These are phyloP conservation scores for Boletus coccyginus DNA, from an alignment of 768 basidiomycete species.

Conservation along the genomic window DNA sequence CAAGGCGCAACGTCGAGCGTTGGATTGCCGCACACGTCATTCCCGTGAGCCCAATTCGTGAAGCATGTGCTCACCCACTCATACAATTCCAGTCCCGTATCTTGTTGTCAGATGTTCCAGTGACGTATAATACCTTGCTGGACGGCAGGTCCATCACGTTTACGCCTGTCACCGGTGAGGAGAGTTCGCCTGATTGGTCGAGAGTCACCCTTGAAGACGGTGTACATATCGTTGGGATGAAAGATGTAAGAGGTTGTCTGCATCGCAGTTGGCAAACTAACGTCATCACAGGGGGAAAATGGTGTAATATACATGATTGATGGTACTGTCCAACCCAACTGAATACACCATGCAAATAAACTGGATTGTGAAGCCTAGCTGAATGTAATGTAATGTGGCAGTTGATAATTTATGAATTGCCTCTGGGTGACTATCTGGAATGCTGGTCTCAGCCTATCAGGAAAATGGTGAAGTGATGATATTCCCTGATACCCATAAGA, in stretches of 20 bases:
- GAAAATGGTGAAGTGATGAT: too few relatives aligned
- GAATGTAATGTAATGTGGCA: not conserved
- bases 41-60: conserved; percentile 48
- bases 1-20: conserved; percentile 65
- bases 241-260: conserved; percentile 46
- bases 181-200: conserved; percentile 52
- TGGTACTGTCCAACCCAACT: conserved; percentile 30
- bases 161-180: conserved; percentile 31
- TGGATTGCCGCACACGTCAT: conserved; percentile 87
- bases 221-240: conserved; percentile 54
- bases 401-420: not conserved
- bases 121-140: conserved; percentile 56
- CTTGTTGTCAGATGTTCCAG: conserved; percentile 35
- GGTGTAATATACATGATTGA: conserved; percentile 45
- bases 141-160: conserved; percentile 59
- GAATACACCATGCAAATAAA: not conserved
- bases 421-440: not conserved
- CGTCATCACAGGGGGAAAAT: conserved; percentile 36
- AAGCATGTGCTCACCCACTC: not conserved
- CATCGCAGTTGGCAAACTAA: not conserved
- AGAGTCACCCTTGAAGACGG: conserved; percentile 55
- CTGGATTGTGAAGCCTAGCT: not conserved
- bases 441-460: not conserved
- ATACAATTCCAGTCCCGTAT: conserved; percentile 40
- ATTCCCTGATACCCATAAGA: too few relatives aligned